Evolutionary conservation across 495 filamentous ascomycete genomes (phyloP).

Genomic region (Daldinia childiae): DNA sequence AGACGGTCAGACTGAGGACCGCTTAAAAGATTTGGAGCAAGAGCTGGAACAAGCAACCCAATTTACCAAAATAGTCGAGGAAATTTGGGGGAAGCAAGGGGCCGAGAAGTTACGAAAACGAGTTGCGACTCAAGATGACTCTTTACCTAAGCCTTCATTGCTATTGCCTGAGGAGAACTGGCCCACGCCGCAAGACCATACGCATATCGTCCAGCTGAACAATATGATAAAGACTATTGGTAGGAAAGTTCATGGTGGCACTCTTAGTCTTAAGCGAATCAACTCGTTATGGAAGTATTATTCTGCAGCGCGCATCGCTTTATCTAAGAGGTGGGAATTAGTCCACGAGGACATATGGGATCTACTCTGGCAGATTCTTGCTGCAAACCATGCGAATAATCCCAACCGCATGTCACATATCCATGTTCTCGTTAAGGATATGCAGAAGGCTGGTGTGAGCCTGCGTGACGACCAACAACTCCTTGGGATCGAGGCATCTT

Average conservation of each 20-base stretch:
- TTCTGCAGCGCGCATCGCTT: constrained; percentile 52
- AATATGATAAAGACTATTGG: constrained; percentile 39
- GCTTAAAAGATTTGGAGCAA: constrained; percentile 61
- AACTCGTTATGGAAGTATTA: constrained; percentile 57
- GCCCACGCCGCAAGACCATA: constrained; percentile 8
- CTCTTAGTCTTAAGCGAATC: constrained; percentile 22
- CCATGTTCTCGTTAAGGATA: constrained; percentile 68
- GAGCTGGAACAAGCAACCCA: constrained; percentile 59
- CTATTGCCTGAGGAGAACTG: constrained; percentile 38
- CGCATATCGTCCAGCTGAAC: constrained; percentile 35
- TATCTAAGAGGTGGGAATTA: constrained; percentile 54
- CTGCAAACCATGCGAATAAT: constrained; percentile 50
- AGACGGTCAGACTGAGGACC: constrained; percentile 56
- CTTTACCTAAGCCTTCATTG: constrained; percentile 39
- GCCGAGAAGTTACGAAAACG: constrained; percentile 51
- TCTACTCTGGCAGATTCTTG: constrained; percentile 62
- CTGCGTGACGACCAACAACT: constrained; percentile 67
- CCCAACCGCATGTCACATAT: constrained; percentile 67
- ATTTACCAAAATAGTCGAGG: constrained; percentile 50
- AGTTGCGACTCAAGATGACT: constrained; percentile 48
- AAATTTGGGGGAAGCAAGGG: constrained; percentile 50
- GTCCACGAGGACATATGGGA: constrained; percentile 64
- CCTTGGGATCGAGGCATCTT: constrained; percentile 70
- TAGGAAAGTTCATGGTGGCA: constrained; percentile 9
- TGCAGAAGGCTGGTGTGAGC: constrained; percentile 60